Base-by-base conservation (phyloP, 176 grass and related monocot genomes). In the Oryza australiensis region DNA sequence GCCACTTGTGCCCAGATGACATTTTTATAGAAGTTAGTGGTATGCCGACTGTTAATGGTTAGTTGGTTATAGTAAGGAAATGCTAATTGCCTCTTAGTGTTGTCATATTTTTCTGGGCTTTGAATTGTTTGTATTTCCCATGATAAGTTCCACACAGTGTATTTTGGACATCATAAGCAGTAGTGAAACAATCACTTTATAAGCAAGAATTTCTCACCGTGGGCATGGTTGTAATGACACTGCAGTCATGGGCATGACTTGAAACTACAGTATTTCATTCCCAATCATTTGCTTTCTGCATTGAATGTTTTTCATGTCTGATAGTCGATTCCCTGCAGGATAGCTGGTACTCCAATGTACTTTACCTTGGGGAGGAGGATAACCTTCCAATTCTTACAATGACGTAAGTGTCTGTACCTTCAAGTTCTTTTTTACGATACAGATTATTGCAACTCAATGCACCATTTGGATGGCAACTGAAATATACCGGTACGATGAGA, bases 261-360 rank as follows among this genome's bases (percentile, higher is more conserved):
- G 76, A 64, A 27, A 63, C 37, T 9, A 74, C 18, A 29, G 13
- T 67, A 6, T 51, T 81, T 66, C 14, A 60, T 74, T 70, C 62
- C 1, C 28, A 22, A 24, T 4, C 5, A 7, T 34, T 27, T 12
- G 42, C 82, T 82, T 80, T 40, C n/a, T 35, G 64, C 77, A 26
- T 70, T 33, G 57, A 64, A 60, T 55, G 62, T 26, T 75, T 34
- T 27, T 62, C 65, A 64, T 60, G 26, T 68, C 42, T 64, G 24
- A 30, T 53, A 49, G 40, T 64, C 79, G 18, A 84, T 68, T 74
- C 91, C 67, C 42, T 93, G 83, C 93, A 98, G 96, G 83, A 72
- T 89, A 84, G 88, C 81, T 87, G 90, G 90, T 98, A 95, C 63
- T 88, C 96, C 38, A 98, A 94, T 73, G 86, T 98, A 79, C 64